phyloP scores from a whole-genome alignment of 2,329 filamentous ascomycete species.

The Cladosporium sp. region DNA sequence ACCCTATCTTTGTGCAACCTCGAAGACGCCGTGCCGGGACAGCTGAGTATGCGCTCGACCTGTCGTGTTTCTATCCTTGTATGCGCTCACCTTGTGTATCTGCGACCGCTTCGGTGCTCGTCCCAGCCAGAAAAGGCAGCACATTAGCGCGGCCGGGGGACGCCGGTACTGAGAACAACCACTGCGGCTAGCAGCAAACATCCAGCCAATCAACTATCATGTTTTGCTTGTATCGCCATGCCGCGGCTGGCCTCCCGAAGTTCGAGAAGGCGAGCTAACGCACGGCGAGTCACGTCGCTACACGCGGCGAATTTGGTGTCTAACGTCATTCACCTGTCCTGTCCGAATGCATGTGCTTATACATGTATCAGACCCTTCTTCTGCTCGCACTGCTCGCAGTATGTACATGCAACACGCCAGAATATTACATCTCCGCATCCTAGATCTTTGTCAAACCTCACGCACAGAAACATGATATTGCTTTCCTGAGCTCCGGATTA shows the following conservation, averaged over 20 bases:
- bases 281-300: conserved; percentile 2
- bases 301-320: neutral
- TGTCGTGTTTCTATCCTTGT: neutral
- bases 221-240: neutral
- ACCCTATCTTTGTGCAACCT: neutral
- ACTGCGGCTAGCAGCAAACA: neutral
- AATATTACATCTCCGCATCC: too few species aligned
- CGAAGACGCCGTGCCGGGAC: neutral
- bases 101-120: neutral
- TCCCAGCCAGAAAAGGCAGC: neutral
- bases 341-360: too few species aligned
- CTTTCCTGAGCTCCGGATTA: too few species aligned
- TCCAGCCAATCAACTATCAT: neutral
- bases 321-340: neutral
- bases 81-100: neutral
- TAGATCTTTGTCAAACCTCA: too few species aligned
- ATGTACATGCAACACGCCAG: too few species aligned
- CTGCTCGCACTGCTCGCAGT: too few species aligned
- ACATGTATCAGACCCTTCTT: too few species aligned
- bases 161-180: neutral
- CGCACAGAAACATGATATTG: too few species aligned
- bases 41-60: neutral
- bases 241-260: conserved; percentile 6
- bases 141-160: neutral
- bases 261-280: conserved; percentile 9